These are phyloP conservation scores for Malassezia furfur DNA, from an alignment of 1,284 basidiomycete species.

Conservation along the genomic window DNA sequence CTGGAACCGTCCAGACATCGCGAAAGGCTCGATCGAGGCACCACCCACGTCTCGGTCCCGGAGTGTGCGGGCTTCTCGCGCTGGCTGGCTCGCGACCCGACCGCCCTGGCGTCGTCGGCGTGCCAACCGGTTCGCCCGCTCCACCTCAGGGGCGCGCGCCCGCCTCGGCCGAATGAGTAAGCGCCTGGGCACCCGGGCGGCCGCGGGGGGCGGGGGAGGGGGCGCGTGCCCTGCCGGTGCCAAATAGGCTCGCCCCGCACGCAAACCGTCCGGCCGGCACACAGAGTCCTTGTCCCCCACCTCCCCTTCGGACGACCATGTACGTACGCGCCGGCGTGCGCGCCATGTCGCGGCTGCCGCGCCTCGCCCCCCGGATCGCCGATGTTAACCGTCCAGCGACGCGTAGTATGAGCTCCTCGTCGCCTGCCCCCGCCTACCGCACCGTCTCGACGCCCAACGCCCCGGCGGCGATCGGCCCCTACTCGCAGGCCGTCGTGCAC, in stretches of 20 bases:
- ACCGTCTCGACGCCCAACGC: slow-evolving; percentile 39
- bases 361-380: not conserved
- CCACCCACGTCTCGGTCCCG: not conserved
- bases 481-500: slow-evolving; percentile 62
- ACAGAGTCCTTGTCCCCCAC: too few species aligned
- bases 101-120: not conserved
- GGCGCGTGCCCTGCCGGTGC: too few species aligned
- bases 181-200: not conserved
- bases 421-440: slow-evolving; percentile 27
- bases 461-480: slow-evolving; percentile 45
- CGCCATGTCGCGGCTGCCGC: not conserved
- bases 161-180: slow-evolving; percentile 1
- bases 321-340: not conserved
- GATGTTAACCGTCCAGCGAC: not conserved
- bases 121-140: not conserved
- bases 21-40: too few species aligned
- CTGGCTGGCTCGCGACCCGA: not conserved
- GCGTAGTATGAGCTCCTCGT: too few species aligned
- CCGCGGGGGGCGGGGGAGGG: too few species aligned
- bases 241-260: too few species aligned
- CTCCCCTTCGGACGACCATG: too few species aligned
- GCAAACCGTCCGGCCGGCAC: too few species aligned
- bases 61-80: too few species aligned
- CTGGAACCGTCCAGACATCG: slow-evolving; percentile 1
- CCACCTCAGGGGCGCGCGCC: not conserved